Percentiles rank a stretch among this genome's conserved stretches.
Conservation (phyloP, 208 protist species). For the Angomonas deanei region DNA sequence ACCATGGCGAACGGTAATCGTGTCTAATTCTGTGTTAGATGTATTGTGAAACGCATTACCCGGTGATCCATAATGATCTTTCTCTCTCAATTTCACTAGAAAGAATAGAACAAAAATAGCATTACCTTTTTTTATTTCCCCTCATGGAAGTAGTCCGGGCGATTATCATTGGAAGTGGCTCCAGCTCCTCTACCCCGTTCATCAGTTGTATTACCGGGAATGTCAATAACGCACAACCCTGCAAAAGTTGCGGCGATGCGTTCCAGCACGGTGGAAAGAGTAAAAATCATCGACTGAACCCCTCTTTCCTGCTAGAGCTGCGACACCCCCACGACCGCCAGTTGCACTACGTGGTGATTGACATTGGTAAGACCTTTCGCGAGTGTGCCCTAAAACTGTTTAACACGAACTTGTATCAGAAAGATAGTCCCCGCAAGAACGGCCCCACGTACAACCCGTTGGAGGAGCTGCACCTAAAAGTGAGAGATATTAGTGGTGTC, state of each 20-base stretch:
- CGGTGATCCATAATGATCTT: no score
- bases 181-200: slow-evolving; percentile 42
- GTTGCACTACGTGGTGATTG: slow-evolving; percentile 55
- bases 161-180: slow-evolving; percentile 48
- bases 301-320: slow-evolving; percentile 47
- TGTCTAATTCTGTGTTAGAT: no score
- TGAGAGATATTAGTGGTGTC: slow-evolving; percentile 45
- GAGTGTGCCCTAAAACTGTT: slow-evolving; percentile 54
- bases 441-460: neutral
- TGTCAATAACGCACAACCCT: slow-evolving; percentile 18
- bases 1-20: no score
- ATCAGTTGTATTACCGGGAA: slow-evolving; percentile 22
- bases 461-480: slow-evolving; percentile 6
- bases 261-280: slow-evolving; percentile 5
- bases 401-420: slow-evolving; percentile 1
- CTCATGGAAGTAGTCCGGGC: slow-evolving; percentile 47
- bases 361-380: slow-evolving; percentile 76
- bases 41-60: no score
- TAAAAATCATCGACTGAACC: slow-evolving; percentile 46
- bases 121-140: neutral
- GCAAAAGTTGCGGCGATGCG: slow-evolving; percentile 36
- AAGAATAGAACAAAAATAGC: neutral
- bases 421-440: neutral
- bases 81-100: no score
- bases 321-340: slow-evolving; percentile 35